A percentile compares a stretch with the other conserved stretches of the same genome.
Conservation (phyloP, 257 asterid genomes). For the Anisodus acutangulus region DNA sequence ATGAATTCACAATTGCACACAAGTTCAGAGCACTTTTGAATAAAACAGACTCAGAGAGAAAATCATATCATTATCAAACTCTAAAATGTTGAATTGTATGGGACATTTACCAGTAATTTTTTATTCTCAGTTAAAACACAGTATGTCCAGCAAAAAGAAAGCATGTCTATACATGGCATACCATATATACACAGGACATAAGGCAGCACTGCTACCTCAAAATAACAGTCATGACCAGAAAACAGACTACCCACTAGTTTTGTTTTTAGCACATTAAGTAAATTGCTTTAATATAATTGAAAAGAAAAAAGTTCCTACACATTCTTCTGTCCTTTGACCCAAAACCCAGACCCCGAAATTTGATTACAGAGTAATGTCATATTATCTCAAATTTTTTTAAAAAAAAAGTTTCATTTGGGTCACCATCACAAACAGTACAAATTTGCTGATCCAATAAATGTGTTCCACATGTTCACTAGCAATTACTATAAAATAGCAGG, state of each 20-base stretch:
- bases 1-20: background rate
- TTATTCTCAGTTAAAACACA: no score
- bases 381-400: background rate
- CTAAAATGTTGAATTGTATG: slow-evolving; percentile 3
- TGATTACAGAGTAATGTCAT: background rate
- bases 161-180: background rate
- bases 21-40: background rate
- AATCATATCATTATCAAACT: background rate
- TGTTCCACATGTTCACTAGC: background rate
- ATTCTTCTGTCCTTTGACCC: slow-evolving; percentile 25
- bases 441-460: background rate
- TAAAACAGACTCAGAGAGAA: background rate
- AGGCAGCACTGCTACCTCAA: background rate
- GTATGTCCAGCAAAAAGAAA: background rate
- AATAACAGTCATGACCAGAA: background rate
- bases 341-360: background rate
- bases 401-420: background rate
- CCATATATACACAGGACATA: background rate
- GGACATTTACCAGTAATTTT: background rate
- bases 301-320: background rate
- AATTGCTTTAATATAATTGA: background rate
- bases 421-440: slow-evolving; percentile 22
- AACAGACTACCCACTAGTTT: background rate
- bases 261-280: background rate
- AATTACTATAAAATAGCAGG: background rate